A percentile compares a stretch with the other conserved stretches of the same genome.
Evolutionary conservation across 1,139 yeast species (phyloP).

Genomic region (Geotrichum cucujoidarum): DNA sequence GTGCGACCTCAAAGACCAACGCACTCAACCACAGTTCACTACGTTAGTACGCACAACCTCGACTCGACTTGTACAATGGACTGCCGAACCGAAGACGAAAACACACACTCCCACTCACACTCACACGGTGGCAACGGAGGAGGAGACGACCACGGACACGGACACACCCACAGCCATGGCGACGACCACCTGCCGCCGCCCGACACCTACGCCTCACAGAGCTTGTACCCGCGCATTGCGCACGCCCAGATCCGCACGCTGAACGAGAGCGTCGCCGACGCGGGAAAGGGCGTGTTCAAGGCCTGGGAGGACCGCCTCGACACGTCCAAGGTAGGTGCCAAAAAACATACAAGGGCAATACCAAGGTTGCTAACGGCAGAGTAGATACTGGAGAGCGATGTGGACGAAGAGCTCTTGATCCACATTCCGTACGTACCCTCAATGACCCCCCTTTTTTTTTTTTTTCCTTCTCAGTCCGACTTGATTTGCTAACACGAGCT

Average conservation of each 20-base stretch:
- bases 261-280: constrained; percentile 53
- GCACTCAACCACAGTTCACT: neutral
- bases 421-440: constrained; percentile 53
- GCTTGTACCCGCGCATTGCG: constrained; percentile 59
- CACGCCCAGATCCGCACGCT: constrained; percentile 57
- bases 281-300: constrained; percentile 44
- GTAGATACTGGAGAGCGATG: constrained; percentile 60
- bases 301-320: constrained; percentile 49
- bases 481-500: constrained; percentile 1
- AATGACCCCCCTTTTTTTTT: too few relatives aligned
- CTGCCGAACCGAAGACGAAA: constrained; percentile 11
- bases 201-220: constrained; percentile 66
- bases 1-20: neutral
- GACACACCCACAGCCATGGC: constrained; percentile 31
- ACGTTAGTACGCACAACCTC: neutral
- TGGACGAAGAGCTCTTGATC: constrained; percentile 73
- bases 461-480: too few relatives aligned
- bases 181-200: constrained; percentile 58
- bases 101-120: constrained; percentile 33
- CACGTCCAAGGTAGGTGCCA: constrained; percentile 35
- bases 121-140: constrained; percentile 27
- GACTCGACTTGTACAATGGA: constrained; percentile 5
- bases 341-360: neutral
- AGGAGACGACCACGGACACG: constrained; percentile 31
- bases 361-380: constrained; percentile 8